Evolutionary conservation across 2,329 filamentous ascomycete genomes (phyloP), one percentile per base, ranked within the genome.

Genomic region (Botryotinia calthae): DNA sequence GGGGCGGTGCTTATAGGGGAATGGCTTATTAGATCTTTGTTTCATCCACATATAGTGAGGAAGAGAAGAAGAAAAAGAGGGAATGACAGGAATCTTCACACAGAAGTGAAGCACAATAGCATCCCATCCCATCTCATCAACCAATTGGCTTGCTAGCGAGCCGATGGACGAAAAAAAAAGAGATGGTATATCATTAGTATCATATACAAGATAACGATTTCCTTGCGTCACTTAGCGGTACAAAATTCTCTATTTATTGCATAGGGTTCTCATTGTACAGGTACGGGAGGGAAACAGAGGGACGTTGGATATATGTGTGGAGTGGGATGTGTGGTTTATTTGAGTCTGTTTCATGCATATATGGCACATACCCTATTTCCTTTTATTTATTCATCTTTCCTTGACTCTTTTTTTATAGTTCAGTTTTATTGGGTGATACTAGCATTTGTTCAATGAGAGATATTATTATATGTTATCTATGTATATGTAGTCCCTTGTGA

Each of bases 1-100:
- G 72, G 1, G 74, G 76, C 65, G 74, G 76, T 18, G 77, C 74
- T 37, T 79, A 80, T 54, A 74, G 78, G 71, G 78, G 78, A 4
- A 72, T 75, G 61, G 78, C 75, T 46, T 79, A 80, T 65, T 80
- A 78, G 64, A 71, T 48, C 8, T 2, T 20, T 46, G 6, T n/a
- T n/a, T 9, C n/a, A 44, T 46, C 16, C 2, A 16, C 14, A 20
- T 31, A 31, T 10, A 20, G 9, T 5, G 22, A 3, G n/a, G n/a
- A 58, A 28, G 61, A 46, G n/a, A 22, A 16, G 31, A 56, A 44
- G 18, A 44, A 46, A 28, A 44, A 14, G 18, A 44, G 31, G 46
- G 20, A 2, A 61, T 9, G 34, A 20, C n/a, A 44, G 25, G 37
- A 22, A 18, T 63, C 61, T 63, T 63, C 61, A 44, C 40, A 31